Conservation (phyloP, 306 rosid species). For the Crataegus laevigata region DNA sequence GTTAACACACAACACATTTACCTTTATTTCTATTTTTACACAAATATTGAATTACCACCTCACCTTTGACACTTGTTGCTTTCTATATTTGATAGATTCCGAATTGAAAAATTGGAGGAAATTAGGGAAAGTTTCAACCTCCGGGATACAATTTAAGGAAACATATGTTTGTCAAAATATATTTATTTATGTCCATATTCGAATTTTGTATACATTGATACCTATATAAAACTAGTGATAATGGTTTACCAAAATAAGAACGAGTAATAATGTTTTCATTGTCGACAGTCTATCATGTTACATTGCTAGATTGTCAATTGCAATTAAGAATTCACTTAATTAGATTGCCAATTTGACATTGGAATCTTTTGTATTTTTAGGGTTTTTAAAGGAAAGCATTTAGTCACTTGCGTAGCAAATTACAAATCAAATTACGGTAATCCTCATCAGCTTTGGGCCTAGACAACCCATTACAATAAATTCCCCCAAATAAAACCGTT, state of each 20-base stretch:
- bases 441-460: neutral
- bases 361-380: too few relatives aligned
- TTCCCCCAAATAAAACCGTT: constrained; percentile 11
- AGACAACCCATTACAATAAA: neutral
- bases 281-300: neutral
- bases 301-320: neutral
- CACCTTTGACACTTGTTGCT: neutral
- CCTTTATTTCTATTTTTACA: too few relatives aligned
- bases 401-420: too few relatives aligned
- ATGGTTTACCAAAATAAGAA: neutral
- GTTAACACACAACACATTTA: neutral
- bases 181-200: neutral
- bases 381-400: neutral
- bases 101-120: neutral
- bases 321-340: neutral
- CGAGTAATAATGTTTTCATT: neutral
- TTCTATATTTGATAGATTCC: neutral
- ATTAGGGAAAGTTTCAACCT: neutral
- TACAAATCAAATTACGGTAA: neutral
- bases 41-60: neutral
- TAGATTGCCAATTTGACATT: too few relatives aligned
- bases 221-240: neutral
- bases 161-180: neutral
- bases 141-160: neutral
- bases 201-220: neutral